Evolutionary conservation across 2,329 filamentous ascomycete genomes (phyloP).

Genomic region (Stachybotrys chlorohalonatus): DNA sequence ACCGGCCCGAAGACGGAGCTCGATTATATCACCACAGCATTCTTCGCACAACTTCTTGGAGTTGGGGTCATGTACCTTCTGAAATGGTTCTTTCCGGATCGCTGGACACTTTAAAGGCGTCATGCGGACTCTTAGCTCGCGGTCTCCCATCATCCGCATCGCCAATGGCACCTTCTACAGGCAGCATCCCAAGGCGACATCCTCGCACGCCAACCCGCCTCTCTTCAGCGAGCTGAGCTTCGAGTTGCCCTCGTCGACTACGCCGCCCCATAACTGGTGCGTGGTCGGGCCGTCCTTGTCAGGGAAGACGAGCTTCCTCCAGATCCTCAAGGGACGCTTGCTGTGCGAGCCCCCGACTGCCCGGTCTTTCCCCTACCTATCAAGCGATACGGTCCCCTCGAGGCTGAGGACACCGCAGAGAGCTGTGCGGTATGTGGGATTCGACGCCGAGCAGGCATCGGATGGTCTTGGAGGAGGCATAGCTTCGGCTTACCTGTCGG

Average conservation of each 20-base stretch:
- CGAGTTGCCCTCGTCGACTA: conserved; percentile 50
- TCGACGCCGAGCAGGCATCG: conserved; percentile 61
- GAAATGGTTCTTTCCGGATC: neutral
- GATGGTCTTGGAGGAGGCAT: conserved; percentile 42
- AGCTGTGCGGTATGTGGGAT: conserved; percentile 85
- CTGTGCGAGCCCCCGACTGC: conserved; percentile 67
- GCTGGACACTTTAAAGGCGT: conserved; percentile 8
- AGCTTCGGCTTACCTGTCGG: conserved; percentile 69
- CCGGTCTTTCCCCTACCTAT: conserved; percentile 70
- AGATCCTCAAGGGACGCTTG: conserved; percentile 67
- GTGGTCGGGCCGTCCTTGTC: conserved; percentile 71
- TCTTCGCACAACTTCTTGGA: neutral
- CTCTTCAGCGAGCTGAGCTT: conserved; percentile 67
- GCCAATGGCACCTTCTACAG: conserved; percentile 76
- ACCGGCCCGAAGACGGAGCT: neutral
- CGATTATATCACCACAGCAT: neutral
- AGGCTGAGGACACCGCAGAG: conserved; percentile 49
- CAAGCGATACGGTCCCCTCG: conserved; percentile 47
- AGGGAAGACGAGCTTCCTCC: conserved; percentile 74
- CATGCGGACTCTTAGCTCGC: conserved; percentile 27
- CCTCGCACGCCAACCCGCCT: conserved; percentile 52
- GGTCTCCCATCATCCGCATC: conserved; percentile 59
- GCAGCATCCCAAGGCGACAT: conserved; percentile 51
- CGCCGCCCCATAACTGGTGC: conserved; percentile 61
- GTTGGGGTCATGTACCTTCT: neutral